Percentiles rank a stretch among this genome's conserved stretches.
These are phyloP conservation scores for Hyaloscypha finlandica DNA, from an alignment of 495 filamentous ascomycete species.

Conservation along the genomic window DNA sequence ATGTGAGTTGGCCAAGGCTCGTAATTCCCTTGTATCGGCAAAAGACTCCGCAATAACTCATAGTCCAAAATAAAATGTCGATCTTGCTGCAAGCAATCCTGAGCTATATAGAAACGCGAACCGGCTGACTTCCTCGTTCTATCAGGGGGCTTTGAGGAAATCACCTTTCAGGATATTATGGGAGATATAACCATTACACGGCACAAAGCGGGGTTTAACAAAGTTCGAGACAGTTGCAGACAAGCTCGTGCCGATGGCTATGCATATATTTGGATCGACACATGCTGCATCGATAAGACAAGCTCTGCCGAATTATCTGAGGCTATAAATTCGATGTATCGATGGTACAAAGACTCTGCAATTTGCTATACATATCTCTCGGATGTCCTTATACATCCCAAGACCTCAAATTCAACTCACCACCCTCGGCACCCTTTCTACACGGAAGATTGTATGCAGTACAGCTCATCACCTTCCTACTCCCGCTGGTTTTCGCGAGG, in stretches of 20 bases:
- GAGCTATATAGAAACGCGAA: constrained; percentile 5
- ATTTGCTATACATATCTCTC: constrained; percentile 23
- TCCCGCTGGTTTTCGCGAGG: background rate
- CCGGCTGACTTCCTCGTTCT: constrained; percentile 1
- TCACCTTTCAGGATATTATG: constrained; percentile 16
- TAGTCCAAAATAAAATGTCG: background rate
- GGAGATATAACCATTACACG: constrained; percentile 1
- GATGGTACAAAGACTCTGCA: constrained; percentile 32
- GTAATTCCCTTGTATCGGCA: background rate
- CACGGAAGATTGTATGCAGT: constrained; percentile 4
- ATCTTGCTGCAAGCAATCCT: constrained; percentile 14
- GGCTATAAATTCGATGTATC: constrained; percentile 43
- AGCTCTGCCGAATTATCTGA: constrained; percentile 41
- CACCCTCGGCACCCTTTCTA: constrained; percentile 5
- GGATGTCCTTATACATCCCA: constrained; percentile 12
- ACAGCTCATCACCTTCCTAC: constrained; percentile 7
- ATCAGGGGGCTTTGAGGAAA: constrained; percentile 17
- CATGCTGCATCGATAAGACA: constrained; percentile 39
- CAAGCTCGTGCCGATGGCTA: constrained; percentile 25
- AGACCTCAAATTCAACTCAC: background rate
- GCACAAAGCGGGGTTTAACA: constrained; percentile 26
- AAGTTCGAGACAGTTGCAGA: constrained; percentile 30
- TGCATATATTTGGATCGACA: constrained; percentile 44
- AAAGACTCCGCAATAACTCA: constrained; percentile 1
- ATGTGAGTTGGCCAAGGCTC: constrained; percentile 3